A percentile compares a stretch with the other conserved stretches of the same genome.
phyloP scores from a whole-genome alignment of 495 filamentous ascomycete species.

The Tricharina praecox region DNA sequence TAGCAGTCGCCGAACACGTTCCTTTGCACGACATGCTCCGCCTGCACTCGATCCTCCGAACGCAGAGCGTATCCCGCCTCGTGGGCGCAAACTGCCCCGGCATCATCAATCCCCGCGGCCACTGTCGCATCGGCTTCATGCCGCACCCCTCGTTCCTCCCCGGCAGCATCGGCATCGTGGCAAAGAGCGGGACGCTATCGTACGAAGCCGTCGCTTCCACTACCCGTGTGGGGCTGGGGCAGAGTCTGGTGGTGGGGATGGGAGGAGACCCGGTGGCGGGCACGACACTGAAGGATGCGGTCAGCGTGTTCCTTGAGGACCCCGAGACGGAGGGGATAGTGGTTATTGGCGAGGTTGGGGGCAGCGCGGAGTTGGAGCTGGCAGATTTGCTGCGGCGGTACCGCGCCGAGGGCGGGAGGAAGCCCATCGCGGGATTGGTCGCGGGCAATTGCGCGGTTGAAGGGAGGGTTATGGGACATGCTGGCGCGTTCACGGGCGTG shows the following conservation, averaged over 20 bases:
- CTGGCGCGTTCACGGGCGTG: conserved; percentile 59
- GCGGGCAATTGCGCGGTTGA: conserved; percentile 49
- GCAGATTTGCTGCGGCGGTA: conserved; percentile 63
- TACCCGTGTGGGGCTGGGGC: conserved; percentile 64
- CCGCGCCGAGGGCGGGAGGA: conserved; percentile 32
- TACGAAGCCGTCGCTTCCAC: conserved; percentile 80
- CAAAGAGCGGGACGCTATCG: conserved; percentile 75
- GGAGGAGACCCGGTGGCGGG: conserved; percentile 74
- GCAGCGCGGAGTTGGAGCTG: conserved; percentile 60
- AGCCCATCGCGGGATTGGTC: conserved; percentile 65
- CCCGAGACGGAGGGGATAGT: conserved; percentile 65
- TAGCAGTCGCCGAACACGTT: conserved; percentile 83
- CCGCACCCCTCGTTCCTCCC: conserved; percentile 59
- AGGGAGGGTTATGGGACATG: conserved; percentile 75
- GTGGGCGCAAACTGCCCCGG: conserved; percentile 79
- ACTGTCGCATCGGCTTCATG: conserved; percentile 76
- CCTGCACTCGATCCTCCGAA: conserved; percentile 61
- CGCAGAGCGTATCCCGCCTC: conserved; percentile 63
- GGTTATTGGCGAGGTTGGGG: conserved; percentile 76
- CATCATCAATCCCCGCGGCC: conserved; percentile 67
- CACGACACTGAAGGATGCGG: conserved; percentile 61
- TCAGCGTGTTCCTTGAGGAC: conserved; percentile 58
- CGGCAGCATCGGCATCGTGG: conserved; percentile 63
- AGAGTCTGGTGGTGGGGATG: conserved; percentile 74
- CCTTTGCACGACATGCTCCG: conserved; percentile 68